Percentiles rank a stretch among this genome's conserved stretches.
These are phyloP conservation scores for Penicillium hordei DNA, from an alignment of 2,329 filamentous ascomycete species.

Conservation along the genomic window DNA sequence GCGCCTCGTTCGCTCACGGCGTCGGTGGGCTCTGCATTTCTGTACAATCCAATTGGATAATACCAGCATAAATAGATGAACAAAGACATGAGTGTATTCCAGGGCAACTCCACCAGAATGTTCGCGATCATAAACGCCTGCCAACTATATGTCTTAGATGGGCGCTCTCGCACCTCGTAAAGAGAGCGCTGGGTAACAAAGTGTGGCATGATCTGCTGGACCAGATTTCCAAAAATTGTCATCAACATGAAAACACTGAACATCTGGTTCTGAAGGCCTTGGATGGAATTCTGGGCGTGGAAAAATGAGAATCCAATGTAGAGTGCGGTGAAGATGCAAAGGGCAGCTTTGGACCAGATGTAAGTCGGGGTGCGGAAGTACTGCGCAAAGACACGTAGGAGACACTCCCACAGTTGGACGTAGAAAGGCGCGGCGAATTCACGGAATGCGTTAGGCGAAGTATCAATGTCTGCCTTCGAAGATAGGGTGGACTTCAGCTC, in stretches of 20 bases:
- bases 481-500: slow-evolving; percentile 59
- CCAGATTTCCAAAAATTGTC: slow-evolving; percentile 55
- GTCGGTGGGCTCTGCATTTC: slow-evolving; percentile 37
- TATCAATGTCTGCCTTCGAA: slow-evolving; percentile 41
- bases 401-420: not conserved
- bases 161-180: slow-evolving; percentile 58
- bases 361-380: not conserved
- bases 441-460: slow-evolving; percentile 34
- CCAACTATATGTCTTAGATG: slow-evolving; percentile 71
- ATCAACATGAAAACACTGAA: slow-evolving; percentile 80
- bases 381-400: not conserved
- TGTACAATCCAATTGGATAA: slow-evolving; percentile 58
- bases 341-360: slow-evolving; percentile 74
- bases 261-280: slow-evolving; percentile 82
- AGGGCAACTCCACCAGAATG: not conserved
- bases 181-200: slow-evolving; percentile 56
- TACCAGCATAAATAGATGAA: slow-evolving; percentile 76
- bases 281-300: slow-evolving; percentile 67
- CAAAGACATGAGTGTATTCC: slow-evolving; percentile 42
- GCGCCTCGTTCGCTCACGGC: slow-evolving; percentile 55
- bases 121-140: slow-evolving; percentile 58
- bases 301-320: slow-evolving; percentile 84
- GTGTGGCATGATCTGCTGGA: slow-evolving; percentile 56
- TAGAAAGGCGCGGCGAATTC: slow-evolving; percentile 70
- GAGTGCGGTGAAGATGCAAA: slow-evolving; percentile 63